Evolutionary conservation across 2,329 filamentous ascomycete genomes (phyloP).

Genomic region (Ceratocystis colombiana): DNA sequence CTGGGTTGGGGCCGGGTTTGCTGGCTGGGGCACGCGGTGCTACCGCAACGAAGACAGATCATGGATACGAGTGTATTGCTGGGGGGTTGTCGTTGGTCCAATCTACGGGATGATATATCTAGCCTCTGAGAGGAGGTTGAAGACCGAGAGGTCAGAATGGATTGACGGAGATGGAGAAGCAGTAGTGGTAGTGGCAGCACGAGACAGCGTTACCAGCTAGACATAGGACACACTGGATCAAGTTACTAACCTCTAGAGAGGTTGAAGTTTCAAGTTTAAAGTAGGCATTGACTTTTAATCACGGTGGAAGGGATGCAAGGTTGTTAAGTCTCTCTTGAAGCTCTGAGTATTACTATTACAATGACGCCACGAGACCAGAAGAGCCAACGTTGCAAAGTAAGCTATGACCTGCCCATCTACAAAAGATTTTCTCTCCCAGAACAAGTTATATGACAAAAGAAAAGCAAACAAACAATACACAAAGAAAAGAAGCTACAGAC

Average conservation of each 20-base stretch:
- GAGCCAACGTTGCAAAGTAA: conserved; percentile 7
- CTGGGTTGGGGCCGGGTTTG: conserved; percentile 47
- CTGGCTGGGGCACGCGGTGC: conserved; percentile 60
- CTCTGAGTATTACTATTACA: conserved; percentile 26
- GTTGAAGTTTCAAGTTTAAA: no score
- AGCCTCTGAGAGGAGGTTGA: conserved; percentile 54
- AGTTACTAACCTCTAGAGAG: fast-evolving
- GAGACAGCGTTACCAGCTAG: conserved; percentile 21
- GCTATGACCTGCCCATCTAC: conserved; percentile 23
- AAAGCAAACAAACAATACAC: conserved; percentile 18
- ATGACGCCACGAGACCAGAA: conserved; percentile 21
- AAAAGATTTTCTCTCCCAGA: conserved; percentile 19
- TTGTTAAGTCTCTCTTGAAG: conserved; percentile 20
- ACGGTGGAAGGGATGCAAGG: not conserved
- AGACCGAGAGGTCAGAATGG: conserved; percentile 52
- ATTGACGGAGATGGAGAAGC: conserved; percentile 52
- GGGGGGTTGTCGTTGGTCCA: conserved; percentile 62
- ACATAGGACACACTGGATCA: no score
- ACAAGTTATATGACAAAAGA: conserved; percentile 20
- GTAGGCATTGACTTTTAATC: no score
- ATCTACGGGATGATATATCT: conserved; percentile 66
- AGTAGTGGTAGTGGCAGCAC: conserved; percentile 34
- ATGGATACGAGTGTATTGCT: conserved; percentile 60
- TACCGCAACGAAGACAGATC: conserved; percentile 38
- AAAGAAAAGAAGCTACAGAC: conserved; percentile 14